Evolutionary conservation across 192 early-diverging fungal genomes (phyloP).

Genomic region (Pecoramyces ruminantium): DNA sequence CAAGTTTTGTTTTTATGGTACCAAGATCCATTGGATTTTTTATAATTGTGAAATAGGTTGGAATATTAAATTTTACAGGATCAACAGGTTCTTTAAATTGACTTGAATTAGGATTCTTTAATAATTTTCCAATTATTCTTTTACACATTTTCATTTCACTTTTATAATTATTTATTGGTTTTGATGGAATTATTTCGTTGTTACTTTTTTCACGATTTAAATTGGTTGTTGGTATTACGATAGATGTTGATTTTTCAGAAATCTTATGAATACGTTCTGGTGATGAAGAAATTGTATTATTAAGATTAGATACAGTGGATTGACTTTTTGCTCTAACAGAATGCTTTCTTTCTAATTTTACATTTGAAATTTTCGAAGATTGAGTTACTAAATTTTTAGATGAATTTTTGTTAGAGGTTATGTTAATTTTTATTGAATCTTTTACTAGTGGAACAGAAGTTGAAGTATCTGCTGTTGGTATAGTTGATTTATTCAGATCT

Average conservation of each 20-base stretch:
- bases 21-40: slow-evolving; percentile 64
- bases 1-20: slow-evolving; percentile 57
- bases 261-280: background rate
- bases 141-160: background rate
- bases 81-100: slow-evolving; percentile 75
- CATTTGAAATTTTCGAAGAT: background rate
- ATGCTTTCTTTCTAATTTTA: background rate
- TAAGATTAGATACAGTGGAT: background rate
- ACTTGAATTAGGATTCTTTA: slow-evolving; percentile 32
- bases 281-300: background rate
- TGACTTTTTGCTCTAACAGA: background rate
- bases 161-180: background rate
- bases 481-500: background rate
- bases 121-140: background rate
- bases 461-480: background rate
- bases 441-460: background rate
- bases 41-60: slow-evolving; percentile 55
- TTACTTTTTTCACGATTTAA: background rate
- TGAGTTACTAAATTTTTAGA: background rate
- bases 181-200: background rate
- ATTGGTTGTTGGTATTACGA: background rate
- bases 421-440: background rate
- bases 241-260: background rate
- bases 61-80: slow-evolving; percentile 53
- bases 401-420: background rate